Conservation (phyloP, 2,329 filamentous ascomycete species). For the Beauveria varroae region DNA sequence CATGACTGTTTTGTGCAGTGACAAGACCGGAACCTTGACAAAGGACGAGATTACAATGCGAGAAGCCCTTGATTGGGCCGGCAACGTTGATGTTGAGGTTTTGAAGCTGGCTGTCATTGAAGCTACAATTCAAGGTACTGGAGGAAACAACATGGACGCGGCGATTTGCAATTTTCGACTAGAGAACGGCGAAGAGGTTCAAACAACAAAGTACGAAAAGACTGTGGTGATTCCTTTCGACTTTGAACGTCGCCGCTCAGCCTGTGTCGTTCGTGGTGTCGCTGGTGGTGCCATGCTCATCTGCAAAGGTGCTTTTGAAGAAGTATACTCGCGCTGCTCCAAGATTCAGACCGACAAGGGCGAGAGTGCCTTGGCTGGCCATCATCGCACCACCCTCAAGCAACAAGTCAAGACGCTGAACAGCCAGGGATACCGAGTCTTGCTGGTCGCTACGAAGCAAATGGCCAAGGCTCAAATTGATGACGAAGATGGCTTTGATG, state of each 20-base stretch:
- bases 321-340: constrained; percentile 19
- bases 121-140: constrained; percentile 18
- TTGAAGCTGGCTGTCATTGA: constrained; percentile 22
- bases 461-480: constrained; percentile 11
- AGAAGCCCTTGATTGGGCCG: constrained; percentile 17
- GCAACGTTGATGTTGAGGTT: constrained; percentile 15
- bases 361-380: constrained; percentile 14
- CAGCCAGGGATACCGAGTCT: constrained; percentile 17
- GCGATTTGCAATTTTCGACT: constrained; percentile 17
- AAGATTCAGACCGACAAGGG: constrained; percentile 14
- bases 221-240: constrained; percentile 19
- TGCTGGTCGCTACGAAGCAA: constrained; percentile 19
- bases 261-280: constrained; percentile 17
- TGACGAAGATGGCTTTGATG: constrained; percentile 17
- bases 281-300: constrained; percentile 20
- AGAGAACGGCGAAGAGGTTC: constrained; percentile 12
- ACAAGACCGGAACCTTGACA: constrained; percentile 24
- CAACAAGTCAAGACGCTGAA: constrained; percentile 15
- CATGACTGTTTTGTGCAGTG: constrained; percentile 23
- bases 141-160: constrained; percentile 22
- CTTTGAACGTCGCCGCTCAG: constrained; percentile 20
- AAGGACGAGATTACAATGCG: constrained; percentile 22
- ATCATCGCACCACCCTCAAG: constrained; percentile 13
- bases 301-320: constrained; percentile 23
- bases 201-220: constrained; percentile 17